These are phyloP conservation scores for Ustilago hordei DNA, from an alignment of 1,284 basidiomycete genomes.

Conservation along the genomic window DNA sequence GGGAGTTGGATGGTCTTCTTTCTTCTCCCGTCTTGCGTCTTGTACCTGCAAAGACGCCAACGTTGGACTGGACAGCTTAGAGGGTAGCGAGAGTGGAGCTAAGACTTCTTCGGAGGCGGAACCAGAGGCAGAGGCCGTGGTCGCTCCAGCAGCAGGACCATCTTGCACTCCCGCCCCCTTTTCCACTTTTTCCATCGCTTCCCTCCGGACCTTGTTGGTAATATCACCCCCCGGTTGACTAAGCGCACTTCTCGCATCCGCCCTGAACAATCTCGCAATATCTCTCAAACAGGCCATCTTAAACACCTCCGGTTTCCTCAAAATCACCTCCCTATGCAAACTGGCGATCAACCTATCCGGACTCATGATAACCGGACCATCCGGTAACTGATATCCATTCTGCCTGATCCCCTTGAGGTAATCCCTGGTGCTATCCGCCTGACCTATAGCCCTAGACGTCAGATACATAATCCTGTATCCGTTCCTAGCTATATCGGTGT, in stretches of 20 bases:
- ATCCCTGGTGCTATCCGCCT: constrained; percentile 95
- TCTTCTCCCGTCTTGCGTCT: constrained; percentile 49
- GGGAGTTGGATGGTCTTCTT: constrained; percentile 71
- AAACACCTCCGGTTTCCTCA: constrained; percentile 95
- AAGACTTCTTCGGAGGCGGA: neutral
- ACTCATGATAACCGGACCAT: constrained; percentile 99
- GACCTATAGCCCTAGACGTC: constrained; percentile 96
- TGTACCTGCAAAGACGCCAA: neutral
- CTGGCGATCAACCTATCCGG: constrained; percentile 95
- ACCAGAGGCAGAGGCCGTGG: constrained; percentile 21
- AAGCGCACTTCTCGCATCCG: constrained; percentile 60
- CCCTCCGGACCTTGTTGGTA: constrained; percentile 11
- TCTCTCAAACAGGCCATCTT: constrained; percentile 99
- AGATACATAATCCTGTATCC: constrained; percentile 99
- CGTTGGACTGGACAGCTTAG: constrained; percentile 20
- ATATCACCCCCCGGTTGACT: constrained; percentile 28
- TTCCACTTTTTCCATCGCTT: constrained; percentile 18
- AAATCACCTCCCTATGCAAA: constrained; percentile 78
- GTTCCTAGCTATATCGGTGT: constrained; percentile 93
- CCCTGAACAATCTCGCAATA: constrained; percentile 91
- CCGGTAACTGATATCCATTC: constrained; percentile 92
- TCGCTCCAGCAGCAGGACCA: constrained; percentile 26
- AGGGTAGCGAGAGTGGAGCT: constrained; percentile 1
- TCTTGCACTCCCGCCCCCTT: constrained; percentile 14
- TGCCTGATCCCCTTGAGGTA: constrained; percentile 96